Evolutionary conservation across 768 basidiomycete genomes (phyloP).

Genomic region (Agaricus subrufescens): DNA sequence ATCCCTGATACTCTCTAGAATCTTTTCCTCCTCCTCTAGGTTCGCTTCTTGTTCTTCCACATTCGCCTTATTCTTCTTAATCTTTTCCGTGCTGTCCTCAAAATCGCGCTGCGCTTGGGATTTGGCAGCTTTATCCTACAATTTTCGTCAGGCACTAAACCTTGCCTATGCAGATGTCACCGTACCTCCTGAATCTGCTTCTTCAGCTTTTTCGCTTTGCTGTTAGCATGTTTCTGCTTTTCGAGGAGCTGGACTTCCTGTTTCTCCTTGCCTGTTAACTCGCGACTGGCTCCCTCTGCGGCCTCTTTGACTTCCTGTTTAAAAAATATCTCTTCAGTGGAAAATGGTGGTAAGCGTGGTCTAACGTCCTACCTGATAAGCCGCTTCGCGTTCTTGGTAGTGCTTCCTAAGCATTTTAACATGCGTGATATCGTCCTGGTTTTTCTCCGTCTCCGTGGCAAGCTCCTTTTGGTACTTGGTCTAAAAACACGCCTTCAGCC

Average conservation of each 20-base stretch:
- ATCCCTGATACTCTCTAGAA: slow-evolving; percentile 79
- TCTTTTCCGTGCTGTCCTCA: slow-evolving; percentile 63
- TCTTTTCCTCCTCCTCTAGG: slow-evolving; percentile 74
- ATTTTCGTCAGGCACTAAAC: not conserved
- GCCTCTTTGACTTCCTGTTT: slow-evolving; percentile 69
- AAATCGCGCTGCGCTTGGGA: slow-evolving; percentile 63
- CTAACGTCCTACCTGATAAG: slow-evolving; percentile 56
- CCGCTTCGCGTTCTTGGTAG: slow-evolving; percentile 62
- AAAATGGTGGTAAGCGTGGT: not conserved
- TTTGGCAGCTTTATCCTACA: slow-evolving; percentile 55
- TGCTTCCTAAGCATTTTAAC: slow-evolving; percentile 62
- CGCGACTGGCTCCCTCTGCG: slow-evolving; percentile 69
- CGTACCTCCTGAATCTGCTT: slow-evolving; percentile 82
- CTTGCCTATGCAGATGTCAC: not conserved
- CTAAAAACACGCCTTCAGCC: slow-evolving; percentile 29
- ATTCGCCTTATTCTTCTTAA: slow-evolving; percentile 64
- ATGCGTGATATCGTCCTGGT: slow-evolving; percentile 77
- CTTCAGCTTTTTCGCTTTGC: slow-evolving; percentile 85
- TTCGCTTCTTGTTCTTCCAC: slow-evolving; percentile 64
- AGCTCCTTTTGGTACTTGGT: slow-evolving; percentile 54
- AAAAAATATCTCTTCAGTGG: slow-evolving; percentile 2
- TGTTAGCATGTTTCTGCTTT: slow-evolving; percentile 75
- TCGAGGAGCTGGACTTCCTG: slow-evolving; percentile 81
- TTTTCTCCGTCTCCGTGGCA: slow-evolving; percentile 63
- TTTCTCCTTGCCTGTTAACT: slow-evolving; percentile 75